A percentile compares a stretch with the other conserved stretches of the same genome.
Conservation (phyloP, 108 stramenopile genomes). For the Chaetoceros tenuissimus region DNA sequence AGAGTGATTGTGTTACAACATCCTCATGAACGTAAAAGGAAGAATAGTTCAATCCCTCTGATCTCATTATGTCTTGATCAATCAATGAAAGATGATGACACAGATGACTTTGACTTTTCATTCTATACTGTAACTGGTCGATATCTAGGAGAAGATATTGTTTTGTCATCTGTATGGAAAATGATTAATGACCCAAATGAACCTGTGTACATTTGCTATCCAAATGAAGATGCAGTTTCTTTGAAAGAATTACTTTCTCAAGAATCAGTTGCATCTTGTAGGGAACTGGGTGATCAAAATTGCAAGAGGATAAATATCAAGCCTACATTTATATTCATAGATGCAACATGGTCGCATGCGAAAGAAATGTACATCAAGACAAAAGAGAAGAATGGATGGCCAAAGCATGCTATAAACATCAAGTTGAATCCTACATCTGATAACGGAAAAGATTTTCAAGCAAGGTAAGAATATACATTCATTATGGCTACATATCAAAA, state of each 20-base stretch:
- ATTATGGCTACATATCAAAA: neutral
- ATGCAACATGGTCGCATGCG: constrained; percentile 80
- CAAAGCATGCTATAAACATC: neutral
- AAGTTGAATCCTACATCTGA: neutral
- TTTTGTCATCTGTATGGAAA: constrained; percentile 18
- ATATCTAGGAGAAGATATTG: neutral
- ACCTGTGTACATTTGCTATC: constrained; percentile 27
- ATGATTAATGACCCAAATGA: constrained; percentile 22
- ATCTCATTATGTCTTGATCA: constrained; percentile 41
- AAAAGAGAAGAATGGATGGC: neutral
- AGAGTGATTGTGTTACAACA: constrained; percentile 58
- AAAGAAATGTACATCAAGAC: constrained; percentile 63
- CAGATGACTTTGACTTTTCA: neutral
- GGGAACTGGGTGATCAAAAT: too few species aligned
- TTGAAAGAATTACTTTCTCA: constrained; percentile 28
- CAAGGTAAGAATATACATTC: constrained; percentile 5
- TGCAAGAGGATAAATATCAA: too few species aligned
- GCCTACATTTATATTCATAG: constrained; percentile 46
- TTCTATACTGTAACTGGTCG: neutral
- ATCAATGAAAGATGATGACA: neutral
- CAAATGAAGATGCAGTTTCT: constrained; percentile 24
- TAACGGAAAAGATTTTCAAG: neutral
- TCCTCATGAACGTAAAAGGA: constrained; percentile 56
- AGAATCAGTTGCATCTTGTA: too few species aligned
- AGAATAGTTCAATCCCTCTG: constrained; percentile 61